Evolutionary conservation across 139 green algal genomes (phyloP), one percentile per base, ranked within the genome.

Genomic region (Penium margaritaceum): DNA sequence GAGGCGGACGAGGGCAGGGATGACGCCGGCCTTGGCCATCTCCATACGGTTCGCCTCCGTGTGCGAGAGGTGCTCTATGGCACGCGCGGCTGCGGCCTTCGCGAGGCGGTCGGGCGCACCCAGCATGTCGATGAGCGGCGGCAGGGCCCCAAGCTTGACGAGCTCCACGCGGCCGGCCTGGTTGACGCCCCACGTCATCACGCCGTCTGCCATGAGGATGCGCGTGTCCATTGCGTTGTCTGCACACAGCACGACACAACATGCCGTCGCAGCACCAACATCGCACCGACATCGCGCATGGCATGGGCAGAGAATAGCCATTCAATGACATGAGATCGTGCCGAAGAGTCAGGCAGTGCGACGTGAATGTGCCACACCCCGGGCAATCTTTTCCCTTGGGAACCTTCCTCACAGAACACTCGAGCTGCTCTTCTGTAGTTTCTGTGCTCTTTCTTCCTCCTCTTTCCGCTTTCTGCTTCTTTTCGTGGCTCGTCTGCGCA

Each of bases 41-140:
- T 27, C 38, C 29, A 72, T 36, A 30, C 64, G 9, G 39, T 72
- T 72, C 51, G 30, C 36, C 51, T 72, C 64, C 51, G 64, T 72
- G 17, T 72, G 64, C 14, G 64, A 72, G 27, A 72, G 51, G 64
- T 72, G 64, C 51, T 72, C 64, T 19, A 72, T 38, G 33, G 64
- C 64, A 7, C 39, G 33, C 9, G 34, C 64, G 12, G 64, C 64
- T 12, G 64, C 64, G n/a, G 36, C 64, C 35, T 54, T 72, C 5
- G 41, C 64, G 12, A 44, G 35, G 17, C 19, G 17, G 51, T 30
- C 29, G 9, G 35, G 15, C 37, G 32, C 30, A 12, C 58, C 58
- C 9, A 72, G 38, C 46, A 72, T 21, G 33, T 72, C 64, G 4
- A 72, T 24, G n/a, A 72, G 64, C 27, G 29, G 64, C 4, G 64